Evolutionary conservation across 371 early-diverging fungal species (phyloP).

Genomic region (Actinomucor elegans): DNA sequence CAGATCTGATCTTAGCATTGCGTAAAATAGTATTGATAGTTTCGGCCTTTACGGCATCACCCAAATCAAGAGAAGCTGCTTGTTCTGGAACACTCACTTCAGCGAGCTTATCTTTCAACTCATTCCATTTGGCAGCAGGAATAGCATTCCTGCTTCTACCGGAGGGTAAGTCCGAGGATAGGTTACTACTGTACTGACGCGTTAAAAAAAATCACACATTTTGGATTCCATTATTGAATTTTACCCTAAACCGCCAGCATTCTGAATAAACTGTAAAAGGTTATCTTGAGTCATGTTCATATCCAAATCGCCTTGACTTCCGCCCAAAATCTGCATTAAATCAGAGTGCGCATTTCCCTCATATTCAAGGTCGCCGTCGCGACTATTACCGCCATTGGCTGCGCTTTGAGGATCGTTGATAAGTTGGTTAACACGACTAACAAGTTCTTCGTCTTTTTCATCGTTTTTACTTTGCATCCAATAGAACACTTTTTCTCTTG

Average conservation of each 20-base stretch:
- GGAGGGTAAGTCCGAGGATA: slow-evolving; percentile 6
- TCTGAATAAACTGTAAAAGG: slow-evolving; percentile 48
- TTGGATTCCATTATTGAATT: background rate
- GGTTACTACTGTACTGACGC: background rate
- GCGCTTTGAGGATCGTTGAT: slow-evolving; percentile 59
- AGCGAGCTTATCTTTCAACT: background rate
- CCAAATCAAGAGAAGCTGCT: slow-evolving; percentile 17
- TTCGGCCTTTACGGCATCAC: slow-evolving; percentile 54
- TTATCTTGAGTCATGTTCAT: slow-evolving; percentile 46
- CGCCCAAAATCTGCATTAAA: slow-evolving; percentile 36
- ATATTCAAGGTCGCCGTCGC: slow-evolving; percentile 16
- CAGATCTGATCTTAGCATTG: slow-evolving; percentile 53
- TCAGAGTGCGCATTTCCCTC: slow-evolving; percentile 30
- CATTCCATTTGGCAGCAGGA: slow-evolving; percentile 8
- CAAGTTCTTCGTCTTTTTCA: slow-evolving; percentile 56
- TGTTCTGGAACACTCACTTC: slow-evolving; percentile 4
- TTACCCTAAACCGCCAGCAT: slow-evolving; percentile 47
- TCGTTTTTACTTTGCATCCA: slow-evolving; percentile 79
- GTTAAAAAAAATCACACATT: background rate
- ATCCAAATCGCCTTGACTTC: slow-evolving; percentile 23
- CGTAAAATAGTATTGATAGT: slow-evolving; percentile 55
- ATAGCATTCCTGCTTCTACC: background rate
- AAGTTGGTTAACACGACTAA: slow-evolving; percentile 53
- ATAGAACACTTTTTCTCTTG: slow-evolving; percentile 72
- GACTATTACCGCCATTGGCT: slow-evolving; percentile 17